Base-by-base conservation (phyloP, 2,329 filamentous ascomycete genomes). In the Trichoderma asperellum region DNA sequence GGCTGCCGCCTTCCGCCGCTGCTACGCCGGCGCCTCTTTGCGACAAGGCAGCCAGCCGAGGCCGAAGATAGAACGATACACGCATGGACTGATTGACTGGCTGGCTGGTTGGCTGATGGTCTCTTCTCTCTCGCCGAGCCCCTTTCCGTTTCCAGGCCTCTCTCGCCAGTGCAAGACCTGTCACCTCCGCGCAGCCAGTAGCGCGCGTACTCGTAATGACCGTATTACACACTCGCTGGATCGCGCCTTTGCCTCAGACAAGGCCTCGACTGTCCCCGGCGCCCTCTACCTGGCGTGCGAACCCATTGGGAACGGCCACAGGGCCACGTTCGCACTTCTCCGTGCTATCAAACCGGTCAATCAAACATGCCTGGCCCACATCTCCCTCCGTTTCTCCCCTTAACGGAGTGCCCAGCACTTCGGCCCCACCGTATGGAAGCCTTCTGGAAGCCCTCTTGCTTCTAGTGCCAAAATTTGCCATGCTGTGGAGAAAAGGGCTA, bases 371-470 rank as follows among this genome's bases (percentile, higher is more conserved):
- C 53, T 8, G 53, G 40, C 55, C 63, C 63, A 67, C 63, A 49
- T 29, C 21, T 21, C 63, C 29, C 63, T 67, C 63, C 55, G 63
- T 67, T 67, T 67, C 49, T 67, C 63, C 47, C 55, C 55, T 67
- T 58, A 67, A 67, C 63, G 63, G 63, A 66, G 63, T 37, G 63
- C 53, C 63, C 63, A 66, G 63, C 52, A n/a, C 53, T 57, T 66
- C 55, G 63, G 63, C 40, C 37, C 67, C 67, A 64, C 67, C 60
- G 60, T 65, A 69, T 69, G 60, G 67, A 69, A 69, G 67, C 5
- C 21, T 69, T 61, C 52, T 69, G 59, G 67, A 69, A 69, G 67
- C 67, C 67, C 59, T 43, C 40, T 43, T 49, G n/a, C 47, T 69
- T 64, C 60, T 69, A 69, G 67, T 34, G 67, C 67, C 49, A 52